phyloP scores from a whole-genome alignment of 306 rosid species.

The Castanospermum australe region DNA sequence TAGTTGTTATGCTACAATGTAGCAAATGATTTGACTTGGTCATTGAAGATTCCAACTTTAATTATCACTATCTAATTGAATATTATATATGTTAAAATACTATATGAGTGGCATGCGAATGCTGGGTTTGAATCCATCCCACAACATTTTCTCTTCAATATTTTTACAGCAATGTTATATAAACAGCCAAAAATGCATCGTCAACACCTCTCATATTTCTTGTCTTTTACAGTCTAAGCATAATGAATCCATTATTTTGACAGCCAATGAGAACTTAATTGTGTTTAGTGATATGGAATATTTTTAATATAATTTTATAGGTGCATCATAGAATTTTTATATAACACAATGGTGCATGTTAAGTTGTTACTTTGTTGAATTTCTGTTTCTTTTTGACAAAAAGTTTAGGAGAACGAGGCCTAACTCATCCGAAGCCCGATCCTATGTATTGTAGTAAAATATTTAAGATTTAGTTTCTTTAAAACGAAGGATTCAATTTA shows the following conservation, averaged over 20 bases:
- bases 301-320: background rate
- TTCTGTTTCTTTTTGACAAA: too few species aligned
- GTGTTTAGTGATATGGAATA: background rate
- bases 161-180: background rate
- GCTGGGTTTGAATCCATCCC: background rate
- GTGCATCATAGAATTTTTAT: background rate
- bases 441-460: too few species aligned
- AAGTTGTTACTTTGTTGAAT: too few species aligned
- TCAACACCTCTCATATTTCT: background rate
- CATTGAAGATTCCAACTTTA: background rate
- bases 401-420: too few species aligned
- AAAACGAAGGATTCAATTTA: too few species aligned
- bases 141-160: background rate
- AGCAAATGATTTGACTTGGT: background rate
- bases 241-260: background rate
- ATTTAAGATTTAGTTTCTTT: too few species aligned
- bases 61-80: background rate
- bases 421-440: too few species aligned
- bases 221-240: background rate
- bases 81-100: conserved; percentile 5
- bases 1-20: background rate
- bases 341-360: too few species aligned
- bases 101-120: background rate
- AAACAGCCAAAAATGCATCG: conserved; percentile 15
- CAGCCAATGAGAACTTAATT: background rate